Conservation (phyloP, 78 protist species). For the Creolimax fragrantissima region DNA sequence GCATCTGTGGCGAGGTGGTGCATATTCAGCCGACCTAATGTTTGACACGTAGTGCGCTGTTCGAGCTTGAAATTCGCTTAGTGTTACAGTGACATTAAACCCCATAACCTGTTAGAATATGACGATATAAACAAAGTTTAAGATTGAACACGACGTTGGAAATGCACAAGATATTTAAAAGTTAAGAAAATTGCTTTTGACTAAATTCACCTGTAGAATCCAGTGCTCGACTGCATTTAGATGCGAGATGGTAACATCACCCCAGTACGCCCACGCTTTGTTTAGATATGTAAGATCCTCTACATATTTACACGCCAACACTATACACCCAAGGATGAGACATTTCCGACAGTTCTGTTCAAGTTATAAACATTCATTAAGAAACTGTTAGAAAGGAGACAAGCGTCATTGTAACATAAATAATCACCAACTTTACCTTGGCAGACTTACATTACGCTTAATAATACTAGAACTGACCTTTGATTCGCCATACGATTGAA, state of each 20-base stretch:
- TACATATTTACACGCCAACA: neutral
- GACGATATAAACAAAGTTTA: neutral
- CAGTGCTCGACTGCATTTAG: neutral
- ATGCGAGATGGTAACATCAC: neutral
- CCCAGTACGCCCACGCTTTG: neutral
- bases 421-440: too few relatives aligned
- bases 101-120: neutral
- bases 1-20: neutral
- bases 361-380: too few relatives aligned
- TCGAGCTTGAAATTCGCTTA: neutral
- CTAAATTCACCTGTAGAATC: neutral
- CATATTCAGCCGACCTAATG: neutral
- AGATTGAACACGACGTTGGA: neutral
- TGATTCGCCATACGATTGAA: neutral
- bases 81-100: neutral
- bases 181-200: neutral
- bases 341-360: neutral
- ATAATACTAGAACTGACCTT: too few relatives aligned
- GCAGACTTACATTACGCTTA: too few relatives aligned
- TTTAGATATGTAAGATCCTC: neutral
- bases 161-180: neutral
- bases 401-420: too few relatives aligned
- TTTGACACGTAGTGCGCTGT: neutral
- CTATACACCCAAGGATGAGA: neutral
- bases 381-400: too few relatives aligned